phyloP scores from a whole-genome alignment of 2,329 filamentous ascomycete species.

The Emydomyces testavorans region DNA sequence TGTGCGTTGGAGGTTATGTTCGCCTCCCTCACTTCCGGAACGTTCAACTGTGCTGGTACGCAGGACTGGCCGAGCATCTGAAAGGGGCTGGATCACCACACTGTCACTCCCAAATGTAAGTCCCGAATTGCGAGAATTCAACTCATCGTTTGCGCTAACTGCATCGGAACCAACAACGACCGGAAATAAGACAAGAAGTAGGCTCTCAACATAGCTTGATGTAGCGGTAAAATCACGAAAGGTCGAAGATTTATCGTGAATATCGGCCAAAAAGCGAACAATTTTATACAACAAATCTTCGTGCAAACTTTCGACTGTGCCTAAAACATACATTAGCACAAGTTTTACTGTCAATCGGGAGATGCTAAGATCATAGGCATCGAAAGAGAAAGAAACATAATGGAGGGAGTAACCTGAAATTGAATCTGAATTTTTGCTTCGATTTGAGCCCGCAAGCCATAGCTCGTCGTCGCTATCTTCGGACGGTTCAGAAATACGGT shows the following conservation, averaged over 20 bases:
- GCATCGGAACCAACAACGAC: constrained; percentile 76
- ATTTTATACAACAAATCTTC: constrained; percentile 61
- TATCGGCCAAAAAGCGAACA: constrained; percentile 64
- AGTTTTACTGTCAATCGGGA: neutral
- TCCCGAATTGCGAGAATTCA: constrained; percentile 69
- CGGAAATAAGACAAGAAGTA: constrained; percentile 74
- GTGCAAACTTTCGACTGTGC: constrained; percentile 39
- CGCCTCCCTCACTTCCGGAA: constrained; percentile 21
- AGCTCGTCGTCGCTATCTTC: constrained; percentile 10
- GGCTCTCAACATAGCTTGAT: constrained; percentile 69
- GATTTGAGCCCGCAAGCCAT: constrained; percentile 1
- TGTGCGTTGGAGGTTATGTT: constrained; percentile 54
- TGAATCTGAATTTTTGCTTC: neutral
- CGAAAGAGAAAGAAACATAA: neutral
- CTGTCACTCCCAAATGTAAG: constrained; percentile 78
- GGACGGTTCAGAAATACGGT: constrained; percentile 38
- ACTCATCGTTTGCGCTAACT: constrained; percentile 70
- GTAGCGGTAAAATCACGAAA: constrained; percentile 74
- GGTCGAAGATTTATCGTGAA: constrained; percentile 61
- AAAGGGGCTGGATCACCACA: constrained; percentile 67
- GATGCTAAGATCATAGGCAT: neutral
- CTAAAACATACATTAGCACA: neutral
- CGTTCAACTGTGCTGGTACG: constrained; percentile 53
- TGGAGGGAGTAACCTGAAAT: neutral
- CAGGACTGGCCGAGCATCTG: constrained; percentile 56